Evolutionary conservation across 1,139 yeast species (phyloP).

Genomic region (Diutina pseudorugosa): DNA sequence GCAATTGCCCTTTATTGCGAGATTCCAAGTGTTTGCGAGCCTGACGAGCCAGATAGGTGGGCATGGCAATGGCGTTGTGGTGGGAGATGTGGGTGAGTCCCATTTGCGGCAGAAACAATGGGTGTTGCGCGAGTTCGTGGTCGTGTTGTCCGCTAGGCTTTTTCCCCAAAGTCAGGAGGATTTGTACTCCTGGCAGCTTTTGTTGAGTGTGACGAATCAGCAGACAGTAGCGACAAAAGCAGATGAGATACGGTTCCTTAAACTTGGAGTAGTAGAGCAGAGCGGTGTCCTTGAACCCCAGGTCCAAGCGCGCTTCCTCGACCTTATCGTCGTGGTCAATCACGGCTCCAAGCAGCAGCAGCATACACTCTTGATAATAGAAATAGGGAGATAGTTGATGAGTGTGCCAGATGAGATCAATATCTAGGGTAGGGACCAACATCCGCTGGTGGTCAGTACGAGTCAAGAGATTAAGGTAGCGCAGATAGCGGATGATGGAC

Average conservation of each 20-base stretch:
- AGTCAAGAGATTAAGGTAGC: constrained; percentile 15
- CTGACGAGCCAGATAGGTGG: constrained; percentile 1
- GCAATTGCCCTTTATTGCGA: background rate
- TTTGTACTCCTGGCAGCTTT: background rate
- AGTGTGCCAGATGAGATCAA: constrained; percentile 30
- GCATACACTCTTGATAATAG: constrained; percentile 14
- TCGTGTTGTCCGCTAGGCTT: background rate
- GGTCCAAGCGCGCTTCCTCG: constrained; percentile 13
- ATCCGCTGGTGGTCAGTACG: constrained; percentile 7
- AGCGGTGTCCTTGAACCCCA: constrained; percentile 14
- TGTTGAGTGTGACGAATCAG: background rate
- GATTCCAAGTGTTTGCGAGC: background rate
- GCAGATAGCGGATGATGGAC: constrained; percentile 14
- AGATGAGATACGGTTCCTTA: constrained; percentile 15
- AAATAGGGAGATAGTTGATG: constrained; percentile 18
- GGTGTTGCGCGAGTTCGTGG: background rate
- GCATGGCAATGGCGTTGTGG: background rate
- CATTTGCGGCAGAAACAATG: background rate
- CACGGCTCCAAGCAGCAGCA: constrained; percentile 8
- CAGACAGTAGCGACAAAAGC: constrained; percentile 18
- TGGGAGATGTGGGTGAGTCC: background rate
- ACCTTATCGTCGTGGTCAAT: constrained; percentile 21
- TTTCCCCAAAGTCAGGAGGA: background rate
- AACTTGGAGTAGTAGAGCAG: constrained; percentile 11
- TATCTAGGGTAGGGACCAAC: constrained; percentile 26